Base-by-base conservation (phyloP, 345 rosid genomes). In the Boechera retrofracta region DNA sequence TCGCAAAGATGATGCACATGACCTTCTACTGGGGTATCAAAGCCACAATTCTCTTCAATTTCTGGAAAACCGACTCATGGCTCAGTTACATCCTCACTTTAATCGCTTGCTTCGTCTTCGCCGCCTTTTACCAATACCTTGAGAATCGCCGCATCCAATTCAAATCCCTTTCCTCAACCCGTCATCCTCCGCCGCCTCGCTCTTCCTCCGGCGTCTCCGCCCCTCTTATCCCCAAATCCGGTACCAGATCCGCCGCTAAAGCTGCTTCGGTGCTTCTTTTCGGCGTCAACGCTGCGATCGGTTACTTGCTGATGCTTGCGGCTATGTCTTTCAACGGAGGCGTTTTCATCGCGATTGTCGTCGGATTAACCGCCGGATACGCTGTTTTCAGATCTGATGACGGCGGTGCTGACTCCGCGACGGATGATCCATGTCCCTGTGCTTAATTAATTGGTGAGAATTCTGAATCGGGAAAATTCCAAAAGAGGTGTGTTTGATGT, bases 271-370 rank as follows among this genome's bases (percentile, higher is more conserved):
- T 85, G 9, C 8, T 79, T 47, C 82, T 90, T 16, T 88, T 90
- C 49, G 96, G 89, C 26, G 73, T 87, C 42, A 94, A 90, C 75
- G 77, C 96, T 3, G 91, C 86, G 54, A 67, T 89, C 73, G 97
- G 90, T 29, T 94, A 91, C 79, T 51, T 94, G 74, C 77, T 94
- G 75, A 91, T 94, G 96, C 86, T 90, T 4, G 93, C 89, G 31
- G 82, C 83, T 72, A 94, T 94, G 97, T 90, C 96, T 29, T 91
- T 94, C 77, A 94, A 94, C 67, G 96, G 87, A 7, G 94, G 98
- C 11, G 96, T 91, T 32, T 87, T 94, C 75, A 60, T 94, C 66
- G 89, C 94, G 2, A 76, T 91, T 33, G 89, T 91, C 29, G 11
- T 77, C 33, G 98, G 98, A 7, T 81, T 94, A 24, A 26, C 85